Evolutionary conservation across 257 asterid genomes (phyloP).

Genomic region (Galeopsis tetrahit): DNA sequence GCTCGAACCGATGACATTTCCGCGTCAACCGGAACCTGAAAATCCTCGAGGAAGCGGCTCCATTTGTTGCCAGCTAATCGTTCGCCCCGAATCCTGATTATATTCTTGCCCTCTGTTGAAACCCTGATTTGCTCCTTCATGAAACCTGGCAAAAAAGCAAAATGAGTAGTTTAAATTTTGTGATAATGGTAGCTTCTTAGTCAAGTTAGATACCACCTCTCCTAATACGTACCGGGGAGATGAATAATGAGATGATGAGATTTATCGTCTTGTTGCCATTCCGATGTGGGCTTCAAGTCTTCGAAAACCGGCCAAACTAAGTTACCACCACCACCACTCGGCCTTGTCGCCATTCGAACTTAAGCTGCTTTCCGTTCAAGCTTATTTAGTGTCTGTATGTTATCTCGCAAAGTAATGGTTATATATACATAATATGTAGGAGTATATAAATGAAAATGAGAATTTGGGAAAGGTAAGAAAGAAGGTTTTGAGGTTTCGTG

Average conservation of each 20-base stretch:
- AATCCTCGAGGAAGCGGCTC: constrained; percentile 72
- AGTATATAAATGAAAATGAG: background rate
- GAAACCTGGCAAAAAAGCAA: constrained; percentile 46
- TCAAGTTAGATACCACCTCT: background rate
- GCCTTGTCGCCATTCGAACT: constrained; percentile 42
- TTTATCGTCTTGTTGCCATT: constrained; percentile 56
- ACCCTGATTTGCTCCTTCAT: constrained; percentile 58
- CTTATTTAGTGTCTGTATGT: background rate
- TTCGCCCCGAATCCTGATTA: constrained; percentile 61
- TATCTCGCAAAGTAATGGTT: constrained; percentile 1
- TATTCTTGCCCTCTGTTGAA: constrained; percentile 57
- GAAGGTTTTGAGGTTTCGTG: constrained; percentile 18
- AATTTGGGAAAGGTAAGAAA: constrained; percentile 19
- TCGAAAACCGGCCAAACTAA: constrained; percentile 50
- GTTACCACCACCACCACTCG: constrained; percentile 10
- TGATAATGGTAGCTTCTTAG: background rate
- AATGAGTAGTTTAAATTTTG: background rate
- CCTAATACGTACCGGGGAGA: constrained; percentile 60
- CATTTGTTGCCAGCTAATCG: constrained; percentile 58
- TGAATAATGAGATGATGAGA: constrained; percentile 48
- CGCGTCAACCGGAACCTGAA: constrained; percentile 50
- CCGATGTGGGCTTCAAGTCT: constrained; percentile 63
- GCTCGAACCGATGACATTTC: constrained; percentile 54
- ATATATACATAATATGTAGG: background rate
- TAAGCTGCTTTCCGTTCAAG: background rate